Evolutionary conservation across 2,329 filamentous ascomycete genomes (phyloP), one percentile per base, ranked within the genome.

Genomic region (Aspergillus bombycis): DNA sequence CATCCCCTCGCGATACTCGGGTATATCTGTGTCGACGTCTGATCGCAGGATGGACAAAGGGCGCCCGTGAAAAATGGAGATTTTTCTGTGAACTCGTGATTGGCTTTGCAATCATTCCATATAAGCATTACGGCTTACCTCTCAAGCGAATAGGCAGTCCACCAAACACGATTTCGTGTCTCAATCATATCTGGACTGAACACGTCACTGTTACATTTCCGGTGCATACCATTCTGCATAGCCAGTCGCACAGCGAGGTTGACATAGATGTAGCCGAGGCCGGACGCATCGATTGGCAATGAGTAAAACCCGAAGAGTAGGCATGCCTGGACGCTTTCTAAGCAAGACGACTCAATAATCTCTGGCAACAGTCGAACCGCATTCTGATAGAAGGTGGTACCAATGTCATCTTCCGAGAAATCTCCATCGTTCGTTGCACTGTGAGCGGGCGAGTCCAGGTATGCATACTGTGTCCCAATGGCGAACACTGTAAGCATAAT

Each of bases 201-300:
- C 0, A 75, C 78, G n/a, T 76, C 75, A 11, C 77, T 78, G 0
- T 75, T 72, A 64, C 79, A 82, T 58, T 75, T 81, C 36, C 84
- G 76, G 64, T 86, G 84, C 83, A 86, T 84, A 4, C 84, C 84
- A 65, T 85, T 85, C 62, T 85, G 83, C 43, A 85, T 84, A 2
- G 81, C 84, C 38, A 86, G 74, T 52, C 83, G 83, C 56, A 85
- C 75, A 0, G 82, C 81, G 5, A 86, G 71, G 19, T 82, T 83
- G 10, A 85, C 70, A 60, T 86, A 86, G 5, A 82, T 82, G 64
- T 84, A 86, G 0, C 82, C 80, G 32, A 86, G 66, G 0, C 84
- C 84, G 0, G 82, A 82, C 0, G 83, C 78, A 67, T 85, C 83
- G 0, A 85, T 73, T 0, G 84, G 83, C 2, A 85, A 71, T 0